These are phyloP conservation scores for Diaporthe citrichinensis DNA, from an alignment of 2,329 filamentous ascomycete species.

Conservation along the genomic window DNA sequence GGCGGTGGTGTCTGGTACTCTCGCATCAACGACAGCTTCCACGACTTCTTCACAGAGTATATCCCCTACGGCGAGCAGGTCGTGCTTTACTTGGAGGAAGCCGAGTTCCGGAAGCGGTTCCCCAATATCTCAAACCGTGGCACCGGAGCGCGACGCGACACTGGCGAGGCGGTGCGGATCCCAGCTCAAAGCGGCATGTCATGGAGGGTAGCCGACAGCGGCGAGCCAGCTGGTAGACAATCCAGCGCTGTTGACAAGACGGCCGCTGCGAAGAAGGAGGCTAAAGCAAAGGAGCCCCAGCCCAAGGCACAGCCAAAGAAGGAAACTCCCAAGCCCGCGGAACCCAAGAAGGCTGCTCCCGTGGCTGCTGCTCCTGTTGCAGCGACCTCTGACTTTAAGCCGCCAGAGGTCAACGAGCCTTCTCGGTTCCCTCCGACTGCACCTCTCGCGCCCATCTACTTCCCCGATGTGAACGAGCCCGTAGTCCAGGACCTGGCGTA, in stretches of 20 bases:
- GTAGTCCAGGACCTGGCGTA: slow-evolving; percentile 94
- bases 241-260: slow-evolving; percentile 66
- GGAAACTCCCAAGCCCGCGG: slow-evolving; percentile 47
- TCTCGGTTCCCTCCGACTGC: slow-evolving; percentile 74
- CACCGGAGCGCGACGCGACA: slow-evolving; percentile 67
- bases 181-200: slow-evolving; percentile 88
- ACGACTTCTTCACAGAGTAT: slow-evolving; percentile 98
- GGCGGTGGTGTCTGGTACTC: slow-evolving; percentile 93
- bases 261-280: slow-evolving; percentile 50
- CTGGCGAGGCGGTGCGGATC: slow-evolving; percentile 83
- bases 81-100: slow-evolving; percentile 95
- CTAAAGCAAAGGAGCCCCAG: slow-evolving; percentile 48
- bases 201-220: slow-evolving; percentile 79
- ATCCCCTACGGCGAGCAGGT: slow-evolving; percentile 94
- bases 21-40: slow-evolving; percentile 95
- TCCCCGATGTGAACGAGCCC: slow-evolving; percentile 84
- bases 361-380: slow-evolving; percentile 41
- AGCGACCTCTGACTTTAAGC: slow-evolving; percentile 59
- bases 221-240: slow-evolving; percentile 70
- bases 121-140: slow-evolving; percentile 61
- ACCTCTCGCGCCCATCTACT: slow-evolving; percentile 82
- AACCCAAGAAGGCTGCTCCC: slow-evolving; percentile 45
- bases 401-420: slow-evolving; percentile 76
- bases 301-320: slow-evolving; percentile 44
- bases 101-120: slow-evolving; percentile 92